Evolutionary conservation across 345 rosid genomes (phyloP).

Genomic region (Turritis glabra): DNA sequence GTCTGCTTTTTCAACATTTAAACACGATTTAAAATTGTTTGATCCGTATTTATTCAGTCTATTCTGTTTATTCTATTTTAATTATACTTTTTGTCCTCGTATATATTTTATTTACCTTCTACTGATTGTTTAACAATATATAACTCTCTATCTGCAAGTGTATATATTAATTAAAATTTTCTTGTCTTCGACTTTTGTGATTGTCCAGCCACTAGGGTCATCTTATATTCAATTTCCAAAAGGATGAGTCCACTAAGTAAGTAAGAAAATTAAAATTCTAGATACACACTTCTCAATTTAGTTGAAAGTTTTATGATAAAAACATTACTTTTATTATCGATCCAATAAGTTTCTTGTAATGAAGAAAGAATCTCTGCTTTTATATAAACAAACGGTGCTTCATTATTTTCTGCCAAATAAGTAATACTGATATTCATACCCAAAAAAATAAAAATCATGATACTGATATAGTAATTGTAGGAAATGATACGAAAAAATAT

Average conservation of each 20-base stretch:
- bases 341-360: neutral
- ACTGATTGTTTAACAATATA: neutral
- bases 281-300: neutral
- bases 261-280: neutral
- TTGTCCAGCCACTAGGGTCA: constrained; percentile 1
- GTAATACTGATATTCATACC: too few relatives aligned
- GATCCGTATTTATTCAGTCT: neutral
- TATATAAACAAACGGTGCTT: too few relatives aligned
- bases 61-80: too few relatives aligned
- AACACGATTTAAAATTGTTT: neutral
- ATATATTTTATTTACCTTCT: neutral
- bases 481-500: too few relatives aligned
- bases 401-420: too few relatives aligned
- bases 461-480: too few relatives aligned
- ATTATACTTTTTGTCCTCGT: too few relatives aligned
- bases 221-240: neutral
- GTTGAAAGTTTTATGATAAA: neutral
- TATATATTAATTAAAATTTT: neutral
- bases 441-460: too few relatives aligned
- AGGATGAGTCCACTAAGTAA: neutral
- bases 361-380: neutral
- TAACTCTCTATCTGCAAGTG: constrained; percentile 16
- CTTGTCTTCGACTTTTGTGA: constrained; percentile 15
- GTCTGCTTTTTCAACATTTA: neutral
- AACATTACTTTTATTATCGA: neutral